These are phyloP conservation scores for Grosmannia serpens DNA, from an alignment of 2,329 filamentous ascomycete species.

Conservation along the genomic window DNA sequence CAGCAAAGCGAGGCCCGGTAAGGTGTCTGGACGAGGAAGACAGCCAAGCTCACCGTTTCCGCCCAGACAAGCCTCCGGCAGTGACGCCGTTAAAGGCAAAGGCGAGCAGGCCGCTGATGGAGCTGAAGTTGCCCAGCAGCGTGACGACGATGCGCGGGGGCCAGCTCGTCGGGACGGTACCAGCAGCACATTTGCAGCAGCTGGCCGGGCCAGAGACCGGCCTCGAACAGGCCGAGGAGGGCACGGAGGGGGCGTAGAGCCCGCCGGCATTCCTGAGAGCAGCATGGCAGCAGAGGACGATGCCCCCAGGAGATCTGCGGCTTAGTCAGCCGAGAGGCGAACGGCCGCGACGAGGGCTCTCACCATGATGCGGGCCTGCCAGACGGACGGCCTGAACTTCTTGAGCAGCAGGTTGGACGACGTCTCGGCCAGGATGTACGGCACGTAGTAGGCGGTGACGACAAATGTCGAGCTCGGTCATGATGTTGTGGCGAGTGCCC, in stretches of 20 bases:
- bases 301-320: conserved; percentile 31
- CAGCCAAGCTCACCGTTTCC: conserved; percentile 21
- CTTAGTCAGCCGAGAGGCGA: too few relatives aligned
- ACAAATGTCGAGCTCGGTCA: conserved; percentile 26
- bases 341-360: too few relatives aligned
- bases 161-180: conserved; percentile 36
- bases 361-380: conserved; percentile 70
- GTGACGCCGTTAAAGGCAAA: conserved; percentile 30
- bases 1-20: too few relatives aligned
- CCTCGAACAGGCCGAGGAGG: conserved; percentile 53
- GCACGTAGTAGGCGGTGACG: conserved; percentile 36
- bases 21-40: too few relatives aligned
- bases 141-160: conserved; percentile 31
- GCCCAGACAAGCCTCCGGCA: conserved; percentile 23
- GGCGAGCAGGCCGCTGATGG: conserved; percentile 29
- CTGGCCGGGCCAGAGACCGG: conserved; percentile 56
- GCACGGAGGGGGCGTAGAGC: conserved; percentile 39
- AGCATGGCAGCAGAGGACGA: conserved; percentile 40
- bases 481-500: conserved; percentile 27
- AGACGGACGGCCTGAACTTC: conserved; percentile 58
- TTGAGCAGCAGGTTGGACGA: conserved; percentile 72
- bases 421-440: conserved; percentile 65
- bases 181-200: conserved; percentile 31
- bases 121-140: conserved; percentile 29
- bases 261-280: conserved; percentile 37